Conservation (phyloP, 768 basidiomycete genomes). For the Termitomyces sp. region DNA sequence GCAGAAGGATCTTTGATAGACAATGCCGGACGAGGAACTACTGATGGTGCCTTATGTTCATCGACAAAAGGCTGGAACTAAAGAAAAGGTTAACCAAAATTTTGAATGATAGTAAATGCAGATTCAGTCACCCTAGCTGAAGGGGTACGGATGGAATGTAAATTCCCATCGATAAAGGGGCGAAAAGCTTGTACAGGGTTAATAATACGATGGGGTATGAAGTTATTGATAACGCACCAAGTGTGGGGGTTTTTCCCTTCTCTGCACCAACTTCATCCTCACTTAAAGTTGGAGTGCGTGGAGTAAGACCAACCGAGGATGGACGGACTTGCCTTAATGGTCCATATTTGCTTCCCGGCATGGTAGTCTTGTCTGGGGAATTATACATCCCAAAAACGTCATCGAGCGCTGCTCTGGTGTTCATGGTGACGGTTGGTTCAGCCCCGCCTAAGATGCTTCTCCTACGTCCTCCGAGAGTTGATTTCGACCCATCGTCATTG, state of each 20-base stretch:
- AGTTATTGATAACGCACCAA: conserved; percentile 18
- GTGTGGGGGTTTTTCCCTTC: conserved; percentile 31
- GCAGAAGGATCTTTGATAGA: conserved; percentile 39
- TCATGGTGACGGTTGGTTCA: conserved; percentile 91
- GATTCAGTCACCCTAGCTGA: conserved; percentile 31
- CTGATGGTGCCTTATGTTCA: conserved; percentile 35
- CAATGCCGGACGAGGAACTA: conserved; percentile 37
- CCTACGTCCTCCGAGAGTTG: conserved; percentile 30
- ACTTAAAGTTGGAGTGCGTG: conserved; percentile 24
- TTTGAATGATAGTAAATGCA: conserved; percentile 8
- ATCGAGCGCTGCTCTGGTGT: conserved; percentile 90
- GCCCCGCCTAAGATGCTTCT: conserved; percentile 39
- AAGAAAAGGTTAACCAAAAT: not conserved
- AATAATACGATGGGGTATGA: conserved; percentile 9
- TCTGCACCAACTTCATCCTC: conserved; percentile 27
- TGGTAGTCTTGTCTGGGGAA: conserved; percentile 73
- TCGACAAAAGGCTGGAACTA: conserved; percentile 71
- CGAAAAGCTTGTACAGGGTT: conserved; percentile 43
- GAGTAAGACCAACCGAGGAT: conserved; percentile 37
- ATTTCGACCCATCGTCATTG: conserved; percentile 50
- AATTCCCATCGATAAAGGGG: conserved; percentile 66
- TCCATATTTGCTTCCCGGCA: conserved; percentile 67
- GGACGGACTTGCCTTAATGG: conserved; percentile 65
- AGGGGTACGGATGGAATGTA: conserved; percentile 36
- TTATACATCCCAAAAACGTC: conserved; percentile 98